These are phyloP conservation scores for Sclerotinia sclerotiorum DNA, from an alignment of 2,329 filamentous ascomycete species.

Conservation along the genomic window DNA sequence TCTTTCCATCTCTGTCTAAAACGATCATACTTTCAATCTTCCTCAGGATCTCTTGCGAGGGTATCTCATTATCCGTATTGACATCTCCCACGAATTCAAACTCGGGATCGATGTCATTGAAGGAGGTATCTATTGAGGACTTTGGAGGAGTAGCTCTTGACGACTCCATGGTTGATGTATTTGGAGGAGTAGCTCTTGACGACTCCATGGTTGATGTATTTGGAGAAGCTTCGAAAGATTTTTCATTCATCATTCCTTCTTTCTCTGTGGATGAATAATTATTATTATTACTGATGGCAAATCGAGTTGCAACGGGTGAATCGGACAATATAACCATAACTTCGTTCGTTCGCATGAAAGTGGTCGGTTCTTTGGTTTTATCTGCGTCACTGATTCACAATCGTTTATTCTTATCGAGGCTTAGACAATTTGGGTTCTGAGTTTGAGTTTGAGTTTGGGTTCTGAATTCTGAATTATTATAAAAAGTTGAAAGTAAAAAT, in stretches of 20 bases:
- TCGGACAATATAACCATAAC: conserved; percentile 21
- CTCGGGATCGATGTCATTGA: conserved; percentile 33
- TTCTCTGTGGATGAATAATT: neutral
- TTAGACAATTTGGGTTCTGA: neutral
- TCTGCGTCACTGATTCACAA: conserved; percentile 10
- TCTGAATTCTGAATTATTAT: neutral
- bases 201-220: conserved; percentile 6
- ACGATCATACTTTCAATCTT: conserved; percentile 47
- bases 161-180: conserved; percentile 5
- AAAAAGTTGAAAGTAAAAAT: neutral
- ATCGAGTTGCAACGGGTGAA: neutral
- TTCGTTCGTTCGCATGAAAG: conserved; percentile 8
- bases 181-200: neutral
- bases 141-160: conserved; percentile 17
- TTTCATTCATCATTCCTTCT: neutral
- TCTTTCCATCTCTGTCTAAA: conserved; percentile 38
- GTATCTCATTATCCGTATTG: conserved; percentile 55
- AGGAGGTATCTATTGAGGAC: conserved; percentile 24
- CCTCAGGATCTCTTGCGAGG: conserved; percentile 49
- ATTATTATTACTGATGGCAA: neutral
- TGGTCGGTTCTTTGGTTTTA: conserved; percentile 4
- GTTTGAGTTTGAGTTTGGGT: no score
- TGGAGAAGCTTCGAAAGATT: neutral
- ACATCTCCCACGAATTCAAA: conserved; percentile 58
- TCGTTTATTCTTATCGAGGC: conserved; percentile 3